Conservation (phyloP, 140 eudicot species). For the Erigeron philadelphicus region DNA sequence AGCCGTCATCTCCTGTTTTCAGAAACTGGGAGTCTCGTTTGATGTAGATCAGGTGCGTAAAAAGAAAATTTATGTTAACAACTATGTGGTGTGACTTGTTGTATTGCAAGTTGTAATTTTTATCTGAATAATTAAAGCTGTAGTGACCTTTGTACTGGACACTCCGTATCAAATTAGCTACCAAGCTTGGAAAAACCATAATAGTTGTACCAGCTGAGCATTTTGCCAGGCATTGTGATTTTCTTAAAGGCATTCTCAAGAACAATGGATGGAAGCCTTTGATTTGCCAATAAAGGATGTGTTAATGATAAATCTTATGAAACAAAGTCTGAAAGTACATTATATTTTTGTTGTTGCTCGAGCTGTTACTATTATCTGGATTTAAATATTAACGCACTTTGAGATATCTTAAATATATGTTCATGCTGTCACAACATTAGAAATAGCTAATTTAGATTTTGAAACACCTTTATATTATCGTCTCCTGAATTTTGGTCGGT, state of each 20-base stretch:
- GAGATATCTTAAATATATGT: not conserved
- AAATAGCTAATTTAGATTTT: not conserved
- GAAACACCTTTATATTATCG: not conserved
- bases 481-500: not conserved
- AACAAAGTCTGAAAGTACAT: not conserved
- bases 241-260: not conserved
- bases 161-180: not conserved
- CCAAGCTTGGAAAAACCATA: not conserved
- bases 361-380: not conserved
- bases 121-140: not conserved
- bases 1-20: conserved; percentile 91
- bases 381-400: not conserved
- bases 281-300: not conserved
- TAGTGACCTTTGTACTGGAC: not conserved
- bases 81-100: not conserved
- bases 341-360: not conserved
- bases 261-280: not conserved
- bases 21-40: conserved; percentile 78
- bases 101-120: not conserved
- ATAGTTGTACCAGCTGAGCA: not conserved
- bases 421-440: not conserved
- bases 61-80: not conserved
- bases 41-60: conserved; percentile 60
- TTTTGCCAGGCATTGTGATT: not conserved
- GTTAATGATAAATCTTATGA: not conserved